Conservation (phyloP, 768 basidiomycete species). For the Pulveroboletus sp. region DNA sequence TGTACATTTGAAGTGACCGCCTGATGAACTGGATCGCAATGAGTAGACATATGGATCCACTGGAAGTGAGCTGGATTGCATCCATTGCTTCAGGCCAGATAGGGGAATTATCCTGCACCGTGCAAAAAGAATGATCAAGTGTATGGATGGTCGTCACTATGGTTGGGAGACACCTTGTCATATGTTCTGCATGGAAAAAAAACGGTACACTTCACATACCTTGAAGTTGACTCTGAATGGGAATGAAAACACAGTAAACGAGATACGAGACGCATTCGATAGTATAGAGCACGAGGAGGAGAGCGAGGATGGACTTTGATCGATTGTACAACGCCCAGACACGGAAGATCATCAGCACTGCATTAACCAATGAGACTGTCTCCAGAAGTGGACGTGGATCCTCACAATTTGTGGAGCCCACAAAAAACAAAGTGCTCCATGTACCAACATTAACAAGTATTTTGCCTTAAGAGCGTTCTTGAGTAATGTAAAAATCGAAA, state of each 20-base stretch:
- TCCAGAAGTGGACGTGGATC: too few relatives aligned
- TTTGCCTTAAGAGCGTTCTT: not conserved
- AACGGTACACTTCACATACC: not conserved
- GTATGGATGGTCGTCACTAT: not conserved
- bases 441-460: not conserved
- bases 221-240: not conserved
- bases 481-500: not conserved
- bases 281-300: not conserved
- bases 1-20: not conserved
- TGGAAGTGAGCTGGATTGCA: not conserved
- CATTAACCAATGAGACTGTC: not conserved
- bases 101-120: not conserved
- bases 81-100: not conserved
- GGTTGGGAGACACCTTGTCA: not conserved
- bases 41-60: not conserved
- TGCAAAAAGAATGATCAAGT: not conserved
- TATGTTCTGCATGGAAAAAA: not conserved
- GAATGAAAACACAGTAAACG: not conserved
- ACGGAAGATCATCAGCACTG: conserved; percentile 1
- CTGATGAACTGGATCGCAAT: not conserved
- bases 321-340: not conserved
- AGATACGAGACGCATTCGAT: not conserved
- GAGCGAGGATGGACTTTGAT: not conserved
- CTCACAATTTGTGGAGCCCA: conserved; percentile 4
- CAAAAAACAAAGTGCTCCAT: not conserved